phyloP scores from a whole-genome alignment of 352 stramenopile species.

The Pythium phragmitis region DNA sequence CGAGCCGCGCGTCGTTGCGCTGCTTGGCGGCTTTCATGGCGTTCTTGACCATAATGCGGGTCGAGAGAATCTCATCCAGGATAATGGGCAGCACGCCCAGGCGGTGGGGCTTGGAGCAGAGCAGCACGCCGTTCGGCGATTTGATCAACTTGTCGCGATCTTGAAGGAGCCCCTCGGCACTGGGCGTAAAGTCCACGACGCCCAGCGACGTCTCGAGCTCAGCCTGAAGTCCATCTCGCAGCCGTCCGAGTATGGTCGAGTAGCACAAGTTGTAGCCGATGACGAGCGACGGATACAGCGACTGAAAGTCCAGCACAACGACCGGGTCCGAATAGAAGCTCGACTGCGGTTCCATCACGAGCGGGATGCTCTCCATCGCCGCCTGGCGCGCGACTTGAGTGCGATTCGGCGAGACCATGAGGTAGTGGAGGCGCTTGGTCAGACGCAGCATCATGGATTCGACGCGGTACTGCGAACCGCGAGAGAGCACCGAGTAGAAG shows the following conservation, averaged over 20 bases:
- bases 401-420: slow-evolving; percentile 79
- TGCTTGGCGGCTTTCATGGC: slow-evolving; percentile 93
- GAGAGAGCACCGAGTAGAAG: slow-evolving; percentile 91
- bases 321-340: slow-evolving; percentile 97
- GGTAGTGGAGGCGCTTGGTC: slow-evolving; percentile 86
- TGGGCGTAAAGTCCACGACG: slow-evolving; percentile 54
- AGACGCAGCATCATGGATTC: slow-evolving; percentile 92
- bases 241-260: slow-evolving; percentile 93
- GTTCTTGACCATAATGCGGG: slow-evolving; percentile 98
- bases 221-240: slow-evolving; percentile 76
- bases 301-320: slow-evolving; percentile 98
- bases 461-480: slow-evolving; percentile 93
- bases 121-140: slow-evolving; percentile 94
- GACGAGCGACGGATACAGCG: slow-evolving; percentile 99
- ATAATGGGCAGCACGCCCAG: slow-evolving; percentile 97
- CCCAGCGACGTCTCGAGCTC: slow-evolving; percentile 68
- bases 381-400: slow-evolving; percentile 87
- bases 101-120: slow-evolving; percentile 91
- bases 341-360: slow-evolving; percentile 95
- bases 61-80: slow-evolving; percentile 94
- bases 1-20: slow-evolving; percentile 50
- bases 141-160: slow-evolving; percentile 62
- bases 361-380: slow-evolving; percentile 91
- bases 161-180: slow-evolving; percentile 40
- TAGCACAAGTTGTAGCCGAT: slow-evolving; percentile 99